A percentile compares a stretch with the other conserved stretches of the same genome.
Evolutionary conservation across 352 stramenopile genomes (phyloP).

Genomic region (Saprolegnia diclina): DNA sequence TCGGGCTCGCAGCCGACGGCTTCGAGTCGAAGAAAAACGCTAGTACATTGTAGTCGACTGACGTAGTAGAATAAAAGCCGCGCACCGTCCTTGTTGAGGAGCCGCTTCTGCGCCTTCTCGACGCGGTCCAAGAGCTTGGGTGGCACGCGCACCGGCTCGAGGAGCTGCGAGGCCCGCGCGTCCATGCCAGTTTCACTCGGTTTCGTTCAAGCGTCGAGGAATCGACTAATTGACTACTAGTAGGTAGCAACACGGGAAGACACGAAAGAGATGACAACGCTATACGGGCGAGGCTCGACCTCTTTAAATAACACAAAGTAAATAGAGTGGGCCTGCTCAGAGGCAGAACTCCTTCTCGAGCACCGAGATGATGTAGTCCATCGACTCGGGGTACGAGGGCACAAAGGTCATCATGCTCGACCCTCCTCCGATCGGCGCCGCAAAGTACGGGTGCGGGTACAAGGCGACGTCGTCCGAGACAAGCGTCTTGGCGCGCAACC

Average conservation of each 20-base stretch:
- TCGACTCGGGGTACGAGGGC: slow-evolving; percentile 67
- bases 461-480: slow-evolving; percentile 17
- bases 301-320: slow-evolving; percentile 10
- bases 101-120: slow-evolving; percentile 53
- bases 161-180: slow-evolving; percentile 47
- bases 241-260: neutral
- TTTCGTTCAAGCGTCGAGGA: too few relatives aligned
- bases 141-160: slow-evolving; percentile 55
- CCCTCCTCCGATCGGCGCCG: neutral
- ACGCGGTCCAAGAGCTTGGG: slow-evolving; percentile 57
- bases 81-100: slow-evolving; percentile 56
- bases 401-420: neutral
- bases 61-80: too few relatives aligned
- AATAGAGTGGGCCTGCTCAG: neutral
- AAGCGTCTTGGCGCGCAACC: slow-evolving; percentile 29
- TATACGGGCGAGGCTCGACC: neutral
- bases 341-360: slow-evolving; percentile 9
- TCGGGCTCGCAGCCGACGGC: neutral
- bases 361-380: slow-evolving; percentile 68
- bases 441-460: slow-evolving; percentile 3
- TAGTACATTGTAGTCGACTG: too few relatives aligned
- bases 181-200: slow-evolving; percentile 28
- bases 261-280: slow-evolving; percentile 16
- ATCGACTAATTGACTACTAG: too few relatives aligned
- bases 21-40: slow-evolving; percentile 12